Base-by-base conservation (phyloP, 2,329 filamentous ascomycete species). In the Pyrenochaeta sp. region DNA sequence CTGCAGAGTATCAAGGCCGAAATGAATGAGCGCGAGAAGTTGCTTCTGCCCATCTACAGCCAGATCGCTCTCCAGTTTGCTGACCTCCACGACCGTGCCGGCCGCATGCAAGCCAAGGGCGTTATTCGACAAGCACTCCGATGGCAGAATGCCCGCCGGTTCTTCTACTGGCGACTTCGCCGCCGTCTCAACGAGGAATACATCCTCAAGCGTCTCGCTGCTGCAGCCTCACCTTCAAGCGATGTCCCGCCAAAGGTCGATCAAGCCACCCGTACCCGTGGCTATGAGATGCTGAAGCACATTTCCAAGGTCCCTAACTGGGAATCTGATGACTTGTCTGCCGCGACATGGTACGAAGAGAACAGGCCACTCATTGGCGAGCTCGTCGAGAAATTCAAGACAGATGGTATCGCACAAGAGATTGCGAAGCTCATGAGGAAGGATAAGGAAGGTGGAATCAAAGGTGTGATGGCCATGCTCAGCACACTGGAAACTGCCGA, bases 91-190 rank as follows among this genome's bases (percentile, higher is more conserved):
- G 95, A 99, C 78, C 93, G 95, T 41, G 89, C 95, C 37, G 95
- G 93, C 54, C 92, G 95, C 79, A 99, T 99, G 95, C 87, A 97
- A 82, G 95, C 95, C 78, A 99, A 99, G 88, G 90, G 92, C 58
- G 89, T 90, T 51, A 97, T 99, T 70, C 92, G 95, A 60, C 86
- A 90, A 68, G 81, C 87, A 11, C 84, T 99, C 35, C 85, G 89
- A 71, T 98, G 94, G 95, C 83, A 86, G 75, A 90, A 97, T 68
- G 89, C 94, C 9, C 89, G 95, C 63, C 90, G 94, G 73, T 98
- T 95, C 91, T 98, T 99, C 85, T 99, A 98, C 90, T 99, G 96
- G 95, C 94, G 95, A 79, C 89, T 97, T 59, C 93, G 96, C 78
- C 90, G 95, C 75, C 88, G 95, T 80, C 85, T 99, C 74, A 98